These are phyloP conservation scores for Sonneratia alba DNA, from an alignment of 345 rosid genomes.

Conservation along the genomic window DNA sequence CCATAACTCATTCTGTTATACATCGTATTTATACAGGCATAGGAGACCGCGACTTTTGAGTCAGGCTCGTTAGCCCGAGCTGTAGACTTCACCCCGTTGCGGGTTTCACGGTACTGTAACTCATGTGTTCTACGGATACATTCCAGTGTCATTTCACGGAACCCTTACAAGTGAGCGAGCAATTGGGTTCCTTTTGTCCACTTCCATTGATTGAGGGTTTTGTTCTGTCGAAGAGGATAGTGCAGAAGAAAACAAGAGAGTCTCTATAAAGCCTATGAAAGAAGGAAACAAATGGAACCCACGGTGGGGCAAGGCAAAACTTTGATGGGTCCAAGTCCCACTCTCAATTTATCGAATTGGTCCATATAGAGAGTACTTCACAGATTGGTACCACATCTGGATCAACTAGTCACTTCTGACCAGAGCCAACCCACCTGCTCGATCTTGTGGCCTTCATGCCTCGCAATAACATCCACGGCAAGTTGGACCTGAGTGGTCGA, in stretches of 20 bases:
- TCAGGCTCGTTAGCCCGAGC: too few relatives aligned
- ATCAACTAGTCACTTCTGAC: constrained; percentile 2
- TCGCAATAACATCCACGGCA: background rate
- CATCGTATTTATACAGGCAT: too few relatives aligned
- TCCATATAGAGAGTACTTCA: background rate
- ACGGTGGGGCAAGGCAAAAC: background rate
- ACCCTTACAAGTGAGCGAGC: background rate
- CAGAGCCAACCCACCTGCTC: background rate
- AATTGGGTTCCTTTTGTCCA: background rate
- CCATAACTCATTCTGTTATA: too few relatives aligned
- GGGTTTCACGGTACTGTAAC: background rate
- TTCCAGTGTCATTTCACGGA: background rate
- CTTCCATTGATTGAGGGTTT: background rate
- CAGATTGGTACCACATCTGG: constrained; percentile 6
- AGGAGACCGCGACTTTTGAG: too few relatives aligned
- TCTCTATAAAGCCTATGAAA: too few relatives aligned
- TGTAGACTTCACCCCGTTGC: too few relatives aligned
- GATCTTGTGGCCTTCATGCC: background rate
- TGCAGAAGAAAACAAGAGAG: background rate
- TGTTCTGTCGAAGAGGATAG: background rate
- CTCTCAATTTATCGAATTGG: constrained; percentile 4
- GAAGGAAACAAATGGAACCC: background rate
- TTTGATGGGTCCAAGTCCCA: background rate
- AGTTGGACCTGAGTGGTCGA: background rate
- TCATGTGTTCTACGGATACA: background rate